phyloP scores from a whole-genome alignment of 176 grass and related monocot species.

The Juncus effusus region DNA sequence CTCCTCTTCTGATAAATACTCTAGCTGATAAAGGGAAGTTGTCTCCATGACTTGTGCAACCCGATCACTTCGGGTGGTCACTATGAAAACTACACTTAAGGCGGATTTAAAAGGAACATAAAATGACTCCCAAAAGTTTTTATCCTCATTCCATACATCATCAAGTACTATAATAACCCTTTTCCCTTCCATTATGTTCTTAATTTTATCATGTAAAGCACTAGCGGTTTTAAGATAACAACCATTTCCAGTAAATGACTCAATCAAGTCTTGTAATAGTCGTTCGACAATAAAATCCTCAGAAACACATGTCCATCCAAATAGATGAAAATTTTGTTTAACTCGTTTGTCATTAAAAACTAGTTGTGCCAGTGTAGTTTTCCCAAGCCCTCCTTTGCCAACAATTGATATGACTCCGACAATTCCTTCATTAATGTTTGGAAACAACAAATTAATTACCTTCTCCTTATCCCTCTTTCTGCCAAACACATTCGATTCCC shows the following conservation, averaged over 20 bases:
- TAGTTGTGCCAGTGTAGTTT: slow-evolving; percentile 33
- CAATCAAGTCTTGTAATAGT: slow-evolving; percentile 11
- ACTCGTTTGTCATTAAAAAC: slow-evolving; percentile 29
- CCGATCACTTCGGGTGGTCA: slow-evolving; percentile 5
- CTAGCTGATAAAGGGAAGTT: neutral
- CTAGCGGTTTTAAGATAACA: neutral
- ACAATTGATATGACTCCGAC: slow-evolving; percentile 27
- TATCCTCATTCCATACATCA: slow-evolving; percentile 22
- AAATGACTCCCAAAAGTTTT: neutral
- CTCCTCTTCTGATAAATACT: neutral
- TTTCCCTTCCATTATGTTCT: neutral
- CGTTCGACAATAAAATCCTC: slow-evolving; percentile 18
- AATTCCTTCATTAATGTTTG: neutral
- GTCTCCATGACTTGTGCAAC: neutral
- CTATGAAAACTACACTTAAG: neutral
- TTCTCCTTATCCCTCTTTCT: slow-evolving; percentile 10
- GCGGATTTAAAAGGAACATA: neutral
- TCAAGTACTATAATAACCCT: slow-evolving; percentile 24
- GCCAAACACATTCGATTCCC: neutral
- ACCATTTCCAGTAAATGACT: slow-evolving; percentile 9
- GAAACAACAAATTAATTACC: slow-evolving; percentile 22
- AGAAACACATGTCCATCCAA: slow-evolving; percentile 19
- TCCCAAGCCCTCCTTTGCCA: slow-evolving; percentile 33
- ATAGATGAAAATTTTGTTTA: slow-evolving; percentile 13
- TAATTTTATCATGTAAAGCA: neutral